Conservation (phyloP, 2,329 filamentous ascomycete species). For the Lachnellula occidentalis region DNA sequence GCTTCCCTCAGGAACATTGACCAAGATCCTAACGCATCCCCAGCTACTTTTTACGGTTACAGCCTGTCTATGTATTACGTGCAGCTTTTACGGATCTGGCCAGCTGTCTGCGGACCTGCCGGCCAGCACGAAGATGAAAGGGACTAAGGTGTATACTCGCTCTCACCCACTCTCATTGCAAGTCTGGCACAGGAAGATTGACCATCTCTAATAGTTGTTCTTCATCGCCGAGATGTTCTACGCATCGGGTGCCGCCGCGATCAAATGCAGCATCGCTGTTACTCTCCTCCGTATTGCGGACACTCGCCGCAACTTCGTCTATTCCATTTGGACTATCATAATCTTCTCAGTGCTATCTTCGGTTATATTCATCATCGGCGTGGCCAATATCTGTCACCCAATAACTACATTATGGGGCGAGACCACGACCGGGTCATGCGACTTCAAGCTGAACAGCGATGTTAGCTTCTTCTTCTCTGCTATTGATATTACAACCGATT, state of each 20-base stretch:
- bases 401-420: constrained; percentile 31
- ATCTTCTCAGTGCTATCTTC: constrained; percentile 18
- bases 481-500: constrained; percentile 34
- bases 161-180: neutral
- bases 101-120: constrained; percentile 18
- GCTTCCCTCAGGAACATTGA: neutral
- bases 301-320: constrained; percentile 26
- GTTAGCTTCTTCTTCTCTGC: constrained; percentile 33
- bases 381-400: constrained; percentile 31
- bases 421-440: constrained; percentile 26
- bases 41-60: constrained; percentile 28
- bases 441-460: constrained; percentile 27
- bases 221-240: constrained; percentile 37
- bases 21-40: constrained; percentile 4
- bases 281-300: constrained; percentile 31
- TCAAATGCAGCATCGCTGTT: constrained; percentile 31
- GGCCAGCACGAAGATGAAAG: constrained; percentile 14
- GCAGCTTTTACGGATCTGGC: constrained; percentile 27
- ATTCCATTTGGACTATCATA: constrained; percentile 27
- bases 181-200: constrained; percentile 3
- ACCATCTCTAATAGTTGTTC: constrained; percentile 27
- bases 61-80: constrained; percentile 25
- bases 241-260: constrained; percentile 27
- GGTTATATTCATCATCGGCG: constrained; percentile 27
- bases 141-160: constrained; percentile 18